Evolutionary conservation across 1,284 basidiomycete genomes (phyloP).

Genomic region (Sporisorium reilianum): DNA sequence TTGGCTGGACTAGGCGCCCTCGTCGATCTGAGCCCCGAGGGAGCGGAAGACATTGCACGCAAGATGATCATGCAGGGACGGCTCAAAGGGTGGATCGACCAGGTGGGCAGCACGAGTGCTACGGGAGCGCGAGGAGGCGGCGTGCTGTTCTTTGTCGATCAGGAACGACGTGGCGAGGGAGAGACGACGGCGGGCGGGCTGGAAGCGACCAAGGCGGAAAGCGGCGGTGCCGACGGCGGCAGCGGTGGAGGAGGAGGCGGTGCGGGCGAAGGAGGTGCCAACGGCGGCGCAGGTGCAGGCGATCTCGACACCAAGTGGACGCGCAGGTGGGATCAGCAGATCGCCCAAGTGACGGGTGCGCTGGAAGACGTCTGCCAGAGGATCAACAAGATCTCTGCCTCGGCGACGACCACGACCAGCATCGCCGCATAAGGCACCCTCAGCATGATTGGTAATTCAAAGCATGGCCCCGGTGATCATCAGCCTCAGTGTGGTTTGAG

Average conservation of each 20-base stretch:
- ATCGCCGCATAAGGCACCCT: background rate
- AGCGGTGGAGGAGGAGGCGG: constrained; percentile 11
- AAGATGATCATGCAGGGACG: constrained; percentile 97
- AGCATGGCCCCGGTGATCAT: too few relatives aligned
- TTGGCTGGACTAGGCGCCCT: constrained; percentile 54
- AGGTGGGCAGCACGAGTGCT: constrained; percentile 73
- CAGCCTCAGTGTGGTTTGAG: too few relatives aligned
- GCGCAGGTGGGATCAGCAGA: constrained; percentile 54
- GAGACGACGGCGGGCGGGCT: constrained; percentile 49
- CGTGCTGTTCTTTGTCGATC: constrained; percentile 88
- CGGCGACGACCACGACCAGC: constrained; percentile 8
- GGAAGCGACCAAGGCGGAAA: constrained; percentile 30
- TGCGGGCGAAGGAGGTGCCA: constrained; percentile 12
- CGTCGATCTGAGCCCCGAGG: constrained; percentile 71
- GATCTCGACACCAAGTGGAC: constrained; percentile 47
- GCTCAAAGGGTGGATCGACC: constrained; percentile 89
- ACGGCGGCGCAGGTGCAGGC: constrained; percentile 16
- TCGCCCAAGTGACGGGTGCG: constrained; percentile 42
- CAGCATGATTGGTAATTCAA: background rate
- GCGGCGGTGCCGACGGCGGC: constrained; percentile 14
- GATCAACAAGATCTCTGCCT: constrained; percentile 36
- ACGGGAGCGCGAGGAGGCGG: constrained; percentile 70
- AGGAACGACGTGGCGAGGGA: constrained; percentile 35
- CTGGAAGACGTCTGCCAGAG: constrained; percentile 53
- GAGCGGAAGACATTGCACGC: constrained; percentile 91